Percentiles rank a stretch among this genome's conserved stretches.
phyloP scores from a whole-genome alignment of 441 rosid genomes.

The Pelargonium myrrhifolium region DNA sequence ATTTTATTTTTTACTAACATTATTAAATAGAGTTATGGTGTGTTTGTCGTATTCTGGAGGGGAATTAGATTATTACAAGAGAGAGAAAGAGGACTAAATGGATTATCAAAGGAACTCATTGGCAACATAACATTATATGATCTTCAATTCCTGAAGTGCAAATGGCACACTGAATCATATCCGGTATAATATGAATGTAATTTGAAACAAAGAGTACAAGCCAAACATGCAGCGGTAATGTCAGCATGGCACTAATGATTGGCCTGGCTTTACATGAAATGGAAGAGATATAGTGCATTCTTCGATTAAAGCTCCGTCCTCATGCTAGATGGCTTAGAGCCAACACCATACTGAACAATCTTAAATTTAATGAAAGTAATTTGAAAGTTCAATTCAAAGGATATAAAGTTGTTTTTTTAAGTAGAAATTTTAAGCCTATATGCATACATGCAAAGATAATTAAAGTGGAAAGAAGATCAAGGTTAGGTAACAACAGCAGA shows the following conservation, averaged over 20 bases:
- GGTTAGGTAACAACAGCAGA: background rate
- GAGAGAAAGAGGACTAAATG: too few species aligned
- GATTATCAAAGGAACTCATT: background rate
- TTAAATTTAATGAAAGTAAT: background rate
- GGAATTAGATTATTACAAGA: too few species aligned
- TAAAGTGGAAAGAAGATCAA: constrained; percentile 14
- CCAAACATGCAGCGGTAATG: background rate
- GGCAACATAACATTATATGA: background rate
- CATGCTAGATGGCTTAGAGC: background rate
- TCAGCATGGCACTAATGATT: constrained; percentile 4
- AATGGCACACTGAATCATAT: background rate
- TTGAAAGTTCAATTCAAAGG: background rate
- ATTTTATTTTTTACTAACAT: too few species aligned
- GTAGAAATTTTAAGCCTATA: background rate
- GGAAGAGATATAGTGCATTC: background rate
- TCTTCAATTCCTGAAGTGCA: background rate
- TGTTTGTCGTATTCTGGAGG: too few species aligned
- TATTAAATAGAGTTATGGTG: too few species aligned
- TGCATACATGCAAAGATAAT: constrained; percentile 7
- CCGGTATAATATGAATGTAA: background rate
- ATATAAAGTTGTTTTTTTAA: background rate
- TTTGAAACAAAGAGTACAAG: background rate
- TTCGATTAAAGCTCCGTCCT: background rate
- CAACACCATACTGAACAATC: background rate
- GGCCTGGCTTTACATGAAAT: background rate